Evolutionary conservation across 2,329 filamentous ascomycete species (phyloP).

Genomic region (Chrysoporthe cubensis): DNA sequence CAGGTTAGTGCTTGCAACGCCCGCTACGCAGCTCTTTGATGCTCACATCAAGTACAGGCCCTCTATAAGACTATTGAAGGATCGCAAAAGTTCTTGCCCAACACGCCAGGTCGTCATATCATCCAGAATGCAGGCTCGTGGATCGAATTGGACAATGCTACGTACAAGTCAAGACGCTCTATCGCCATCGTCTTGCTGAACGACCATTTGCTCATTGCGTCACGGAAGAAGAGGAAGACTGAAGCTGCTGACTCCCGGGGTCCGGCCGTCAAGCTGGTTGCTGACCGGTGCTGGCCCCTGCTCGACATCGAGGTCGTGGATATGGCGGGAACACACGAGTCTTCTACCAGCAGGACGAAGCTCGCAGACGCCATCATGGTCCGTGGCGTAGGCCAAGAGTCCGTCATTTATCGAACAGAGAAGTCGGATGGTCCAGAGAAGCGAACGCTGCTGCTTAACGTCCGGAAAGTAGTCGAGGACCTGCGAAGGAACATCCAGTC

Average conservation of each 20-base stretch:
- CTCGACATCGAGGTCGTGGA: conserved; percentile 93
- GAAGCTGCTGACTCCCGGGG: conserved; percentile 63
- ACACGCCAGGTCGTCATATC: conserved; percentile 87
- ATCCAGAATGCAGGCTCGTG: conserved; percentile 90
- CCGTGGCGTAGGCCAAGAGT: conserved; percentile 81
- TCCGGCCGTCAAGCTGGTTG: conserved; percentile 76
- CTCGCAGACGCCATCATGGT: conserved; percentile 89
- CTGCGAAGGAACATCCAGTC: conserved; percentile 82
- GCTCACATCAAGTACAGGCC: conserved; percentile 47
- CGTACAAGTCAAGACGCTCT: conserved; percentile 87
- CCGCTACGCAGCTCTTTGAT: neutral
- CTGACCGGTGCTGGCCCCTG: conserved; percentile 92
- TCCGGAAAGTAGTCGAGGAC: conserved; percentile 91
- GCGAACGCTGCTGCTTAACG: conserved; percentile 78
- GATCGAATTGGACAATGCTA: conserved; percentile 97
- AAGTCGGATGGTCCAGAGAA: conserved; percentile 81
- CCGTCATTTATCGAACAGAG: conserved; percentile 92
- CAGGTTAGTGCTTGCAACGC: conserved; percentile 44
- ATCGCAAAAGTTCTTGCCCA: conserved; percentile 94
- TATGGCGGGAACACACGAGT: conserved; percentile 70
- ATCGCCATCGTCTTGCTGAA: conserved; percentile 94
- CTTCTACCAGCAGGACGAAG: conserved; percentile 61
- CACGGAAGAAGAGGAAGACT: conserved; percentile 86
- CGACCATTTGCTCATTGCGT: conserved; percentile 89
- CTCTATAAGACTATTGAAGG: conserved; percentile 98